Percentiles rank a stretch among this genome's conserved stretches.
These are phyloP conservation scores for Sclerotinia nivalis DNA, from an alignment of 2,329 filamentous ascomycete species.

Conservation along the genomic window DNA sequence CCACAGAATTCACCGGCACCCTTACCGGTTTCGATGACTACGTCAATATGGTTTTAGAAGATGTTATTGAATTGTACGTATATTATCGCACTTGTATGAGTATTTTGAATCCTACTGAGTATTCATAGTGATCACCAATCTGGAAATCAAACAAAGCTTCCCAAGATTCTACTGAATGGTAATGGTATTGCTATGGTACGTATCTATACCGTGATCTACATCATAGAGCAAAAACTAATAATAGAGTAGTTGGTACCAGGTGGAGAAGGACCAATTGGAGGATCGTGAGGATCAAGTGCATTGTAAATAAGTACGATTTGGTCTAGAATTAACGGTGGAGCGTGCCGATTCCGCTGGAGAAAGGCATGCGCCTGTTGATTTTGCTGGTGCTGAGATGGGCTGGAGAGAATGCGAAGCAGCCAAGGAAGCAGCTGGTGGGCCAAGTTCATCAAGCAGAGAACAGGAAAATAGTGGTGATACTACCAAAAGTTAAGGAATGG, in stretches of 20 bases:
- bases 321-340: not conserved
- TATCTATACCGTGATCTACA: not conserved
- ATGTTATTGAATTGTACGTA: conserved; percentile 91
- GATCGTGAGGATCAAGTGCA: conserved; percentile 27
- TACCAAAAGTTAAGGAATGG: conserved; percentile 6
- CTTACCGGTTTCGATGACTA: conserved; percentile 98
- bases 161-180: conserved; percentile 93
- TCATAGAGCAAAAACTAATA: conserved; percentile 18
- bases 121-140: conserved; percentile 79
- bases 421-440: conserved; percentile 43
- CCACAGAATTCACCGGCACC: conserved; percentile 87
- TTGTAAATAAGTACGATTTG: conserved; percentile 1
- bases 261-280: conserved; percentile 63
- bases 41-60: conserved; percentile 98
- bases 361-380: conserved; percentile 49
- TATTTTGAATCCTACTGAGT: not conserved
- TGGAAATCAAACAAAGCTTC: conserved; percentile 81
- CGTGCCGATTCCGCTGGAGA: conserved; percentile 64
- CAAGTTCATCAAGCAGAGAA: not conserved
- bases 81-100: not conserved
- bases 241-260: conserved; percentile 68
- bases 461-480: not conserved
- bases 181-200: conserved; percentile 99
- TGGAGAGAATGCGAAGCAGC: conserved; percentile 62
- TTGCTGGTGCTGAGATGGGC: conserved; percentile 58